phyloP scores from a whole-genome alignment of 23 red algal genomes.

The Agarophyton chilense region DNA sequence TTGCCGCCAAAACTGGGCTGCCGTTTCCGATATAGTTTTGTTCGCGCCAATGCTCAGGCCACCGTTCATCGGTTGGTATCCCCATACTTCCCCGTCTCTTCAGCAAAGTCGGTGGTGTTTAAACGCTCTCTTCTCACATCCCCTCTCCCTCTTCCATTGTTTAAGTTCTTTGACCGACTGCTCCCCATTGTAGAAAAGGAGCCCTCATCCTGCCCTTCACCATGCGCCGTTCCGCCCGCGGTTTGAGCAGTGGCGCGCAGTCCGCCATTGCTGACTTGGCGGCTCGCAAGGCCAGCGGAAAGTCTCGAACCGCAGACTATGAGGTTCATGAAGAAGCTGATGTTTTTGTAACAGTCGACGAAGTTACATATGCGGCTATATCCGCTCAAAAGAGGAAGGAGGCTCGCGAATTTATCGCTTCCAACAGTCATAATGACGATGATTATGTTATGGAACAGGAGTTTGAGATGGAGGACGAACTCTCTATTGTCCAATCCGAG shows the following conservation, averaged over 20 bases:
- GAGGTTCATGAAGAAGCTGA: conserved; percentile 67
- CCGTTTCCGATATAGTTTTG: too few relatives aligned
- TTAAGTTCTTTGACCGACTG: too few relatives aligned
- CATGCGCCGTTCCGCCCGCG: conserved; percentile 62
- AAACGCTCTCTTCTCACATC: too few relatives aligned
- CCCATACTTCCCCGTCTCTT: too few relatives aligned
- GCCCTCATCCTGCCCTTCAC: background rate
- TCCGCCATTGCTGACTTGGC: conserved; percentile 70
- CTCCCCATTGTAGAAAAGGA: too few relatives aligned
- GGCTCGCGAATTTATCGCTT: conserved; percentile 75
- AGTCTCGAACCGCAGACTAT: conserved; percentile 64
- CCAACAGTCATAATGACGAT: conserved; percentile 34
- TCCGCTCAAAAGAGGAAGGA: conserved; percentile 54
- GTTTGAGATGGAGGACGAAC: conserved; percentile 68
- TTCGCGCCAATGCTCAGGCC: too few relatives aligned
- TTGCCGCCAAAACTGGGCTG: too few relatives aligned
- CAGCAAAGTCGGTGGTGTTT: too few relatives aligned
- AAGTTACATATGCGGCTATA: conserved; percentile 65
- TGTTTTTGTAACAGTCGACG: conserved; percentile 90
- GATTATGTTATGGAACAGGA: conserved; percentile 68
- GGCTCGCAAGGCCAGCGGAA: conserved; percentile 64
- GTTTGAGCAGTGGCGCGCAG: conserved; percentile 4
- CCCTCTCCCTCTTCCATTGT: too few relatives aligned
- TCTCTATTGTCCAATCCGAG: conserved; percentile 27
- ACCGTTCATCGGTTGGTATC: too few relatives aligned